A percentile compares a stretch with the other conserved stretches of the same genome.
Conservation (phyloP, 1,284 basidiomycete genomes). For the Ustilago lituana region DNA sequence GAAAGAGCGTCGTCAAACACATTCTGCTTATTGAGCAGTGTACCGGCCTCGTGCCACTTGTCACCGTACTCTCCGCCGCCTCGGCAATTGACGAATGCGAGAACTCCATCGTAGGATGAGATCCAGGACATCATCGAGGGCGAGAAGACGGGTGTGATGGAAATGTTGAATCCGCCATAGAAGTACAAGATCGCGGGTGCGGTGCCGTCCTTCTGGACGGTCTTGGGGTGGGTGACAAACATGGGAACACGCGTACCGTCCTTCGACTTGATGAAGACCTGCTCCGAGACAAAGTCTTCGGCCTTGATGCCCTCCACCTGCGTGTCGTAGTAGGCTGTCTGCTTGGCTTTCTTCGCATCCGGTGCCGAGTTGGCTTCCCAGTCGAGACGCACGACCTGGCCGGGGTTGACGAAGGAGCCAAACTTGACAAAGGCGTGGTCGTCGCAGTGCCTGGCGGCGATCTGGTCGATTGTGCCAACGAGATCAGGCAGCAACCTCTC, state of each 20-base stretch:
- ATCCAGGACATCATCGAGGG: slow-evolving; percentile 80
- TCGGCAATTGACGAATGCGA: slow-evolving; percentile 74
- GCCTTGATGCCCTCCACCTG: slow-evolving; percentile 75
- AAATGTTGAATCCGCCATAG: slow-evolving; percentile 71
- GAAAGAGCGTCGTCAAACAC: slow-evolving; percentile 75
- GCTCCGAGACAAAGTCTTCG: slow-evolving; percentile 78
- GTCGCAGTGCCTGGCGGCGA: slow-evolving; percentile 72
- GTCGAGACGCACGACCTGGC: slow-evolving; percentile 70
- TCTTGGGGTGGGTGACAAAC: slow-evolving; percentile 83
- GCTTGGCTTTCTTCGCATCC: slow-evolving; percentile 21
- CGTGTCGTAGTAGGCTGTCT: slow-evolving; percentile 73
- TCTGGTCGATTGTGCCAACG: slow-evolving; percentile 76
- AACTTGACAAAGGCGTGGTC: slow-evolving; percentile 77
- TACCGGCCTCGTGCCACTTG: slow-evolving; percentile 69
- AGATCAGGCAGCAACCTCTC: slow-evolving; percentile 74
- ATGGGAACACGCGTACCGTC: slow-evolving; percentile 85
- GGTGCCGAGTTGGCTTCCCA: slow-evolving; percentile 61
- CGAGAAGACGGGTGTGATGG: slow-evolving; percentile 79
- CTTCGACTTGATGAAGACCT: slow-evolving; percentile 74
- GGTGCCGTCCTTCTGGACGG: slow-evolving; percentile 77
- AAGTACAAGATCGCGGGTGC: slow-evolving; percentile 83
- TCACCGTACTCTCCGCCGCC: slow-evolving; percentile 88
- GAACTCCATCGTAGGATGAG: slow-evolving; percentile 77
- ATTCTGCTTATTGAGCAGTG: slow-evolving; percentile 70
- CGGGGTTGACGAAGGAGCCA: slow-evolving; percentile 79